Conservation (phyloP, 208 protist genomes). For the Polymyxa betae region DNA sequence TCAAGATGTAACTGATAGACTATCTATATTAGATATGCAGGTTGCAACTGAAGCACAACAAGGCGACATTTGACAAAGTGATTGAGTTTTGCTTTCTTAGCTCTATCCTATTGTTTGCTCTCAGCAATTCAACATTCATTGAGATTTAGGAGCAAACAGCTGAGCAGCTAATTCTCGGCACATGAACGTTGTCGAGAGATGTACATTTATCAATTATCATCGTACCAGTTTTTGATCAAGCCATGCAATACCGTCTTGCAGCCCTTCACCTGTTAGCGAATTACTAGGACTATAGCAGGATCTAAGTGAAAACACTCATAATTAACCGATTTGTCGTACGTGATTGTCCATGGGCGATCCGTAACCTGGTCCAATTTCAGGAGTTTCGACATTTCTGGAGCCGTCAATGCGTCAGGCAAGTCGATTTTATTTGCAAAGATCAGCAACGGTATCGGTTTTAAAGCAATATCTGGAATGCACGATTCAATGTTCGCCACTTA, state of each 20-base stretch:
- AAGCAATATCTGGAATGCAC: not conserved
- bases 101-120: too few relatives aligned
- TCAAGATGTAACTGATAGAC: too few relatives aligned
- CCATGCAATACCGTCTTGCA: conserved; percentile 70
- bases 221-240: conserved; percentile 60
- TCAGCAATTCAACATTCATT: too few relatives aligned
- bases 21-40: too few relatives aligned
- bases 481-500: not conserved
- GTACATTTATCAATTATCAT: too few relatives aligned
- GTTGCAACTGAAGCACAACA: too few relatives aligned
- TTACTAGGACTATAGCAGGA: conserved; percentile 57
- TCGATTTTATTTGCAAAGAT: conserved; percentile 79
- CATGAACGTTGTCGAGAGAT: too few relatives aligned
- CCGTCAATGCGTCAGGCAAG: conserved; percentile 61
- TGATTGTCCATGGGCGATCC: conserved; percentile 72
- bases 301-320: not conserved
- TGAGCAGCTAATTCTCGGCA: too few relatives aligned
- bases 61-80: too few relatives aligned
- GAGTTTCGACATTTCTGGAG: conserved; percentile 65
- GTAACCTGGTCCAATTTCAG: conserved; percentile 70
- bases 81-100: too few relatives aligned
- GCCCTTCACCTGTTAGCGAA: conserved; percentile 69
- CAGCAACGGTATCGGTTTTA: conserved; percentile 66
- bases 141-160: too few relatives aligned
- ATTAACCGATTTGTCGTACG: conserved; percentile 33